Evolutionary conservation across 2,329 filamentous ascomycete species (phyloP).

Genomic region (Neoascochyta sp.): DNA sequence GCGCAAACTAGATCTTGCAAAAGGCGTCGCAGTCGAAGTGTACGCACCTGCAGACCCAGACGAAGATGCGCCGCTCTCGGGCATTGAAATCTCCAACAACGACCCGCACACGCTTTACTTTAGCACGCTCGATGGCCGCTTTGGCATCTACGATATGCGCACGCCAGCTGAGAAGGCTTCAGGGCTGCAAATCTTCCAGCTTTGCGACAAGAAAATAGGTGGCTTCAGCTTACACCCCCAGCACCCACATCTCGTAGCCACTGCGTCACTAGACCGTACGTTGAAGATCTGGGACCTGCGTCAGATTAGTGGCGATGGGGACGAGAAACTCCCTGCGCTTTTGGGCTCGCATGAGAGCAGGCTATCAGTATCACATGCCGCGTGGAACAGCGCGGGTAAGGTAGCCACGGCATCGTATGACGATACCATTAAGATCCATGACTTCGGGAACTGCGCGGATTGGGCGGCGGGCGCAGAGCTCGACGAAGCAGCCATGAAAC

Average conservation of each 20-base stretch:
- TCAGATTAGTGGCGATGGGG: slow-evolving; percentile 65
- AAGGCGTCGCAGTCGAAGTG: slow-evolving; percentile 73
- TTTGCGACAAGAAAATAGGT: slow-evolving; percentile 92
- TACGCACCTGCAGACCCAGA: slow-evolving; percentile 69
- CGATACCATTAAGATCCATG: slow-evolving; percentile 89
- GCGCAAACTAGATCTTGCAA: slow-evolving; percentile 76
- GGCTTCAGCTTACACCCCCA: slow-evolving; percentile 82
- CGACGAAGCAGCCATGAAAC: slow-evolving; percentile 61
- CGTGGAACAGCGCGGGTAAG: slow-evolving; percentile 80
- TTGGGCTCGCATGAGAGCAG: slow-evolving; percentile 78
- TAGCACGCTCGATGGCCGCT: slow-evolving; percentile 75
- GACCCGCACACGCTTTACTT: slow-evolving; percentile 77
- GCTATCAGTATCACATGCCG: slow-evolving; percentile 86
- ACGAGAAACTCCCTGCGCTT: slow-evolving; percentile 60
- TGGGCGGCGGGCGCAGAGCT: slow-evolving; percentile 58
- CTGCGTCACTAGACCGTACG: slow-evolving; percentile 83
- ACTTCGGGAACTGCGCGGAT: slow-evolving; percentile 54
- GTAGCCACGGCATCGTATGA: slow-evolving; percentile 93
- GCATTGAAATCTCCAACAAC: slow-evolving; percentile 70
- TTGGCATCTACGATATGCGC: slow-evolving; percentile 79
- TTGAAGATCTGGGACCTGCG: slow-evolving; percentile 91
- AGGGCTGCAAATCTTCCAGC: slow-evolving; percentile 69
- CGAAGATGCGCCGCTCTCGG: slow-evolving; percentile 76
- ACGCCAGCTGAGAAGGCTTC: slow-evolving; percentile 51
- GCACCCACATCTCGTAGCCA: slow-evolving; percentile 78